These are phyloP conservation scores for Chloranthus sessilifolius DNA, from an alignment of 164 flowering plant species.

Conservation along the genomic window DNA sequence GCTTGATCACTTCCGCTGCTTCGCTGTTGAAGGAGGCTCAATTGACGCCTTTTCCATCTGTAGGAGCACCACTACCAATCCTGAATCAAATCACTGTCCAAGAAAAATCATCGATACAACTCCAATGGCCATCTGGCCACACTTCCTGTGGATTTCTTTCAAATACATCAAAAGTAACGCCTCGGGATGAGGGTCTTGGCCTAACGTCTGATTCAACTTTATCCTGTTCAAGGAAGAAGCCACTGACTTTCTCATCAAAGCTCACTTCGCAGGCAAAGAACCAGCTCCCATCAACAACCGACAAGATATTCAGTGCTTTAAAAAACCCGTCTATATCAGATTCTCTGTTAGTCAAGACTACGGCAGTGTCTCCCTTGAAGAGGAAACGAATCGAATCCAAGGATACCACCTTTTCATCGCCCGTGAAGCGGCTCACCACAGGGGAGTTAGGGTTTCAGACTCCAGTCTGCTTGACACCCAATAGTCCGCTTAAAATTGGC, in stretches of 20 bases:
- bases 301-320: constrained; percentile 25
- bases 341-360: constrained; percentile 55
- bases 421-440: constrained; percentile 52
- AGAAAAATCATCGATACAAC: constrained; percentile 43
- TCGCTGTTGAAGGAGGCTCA: constrained; percentile 79
- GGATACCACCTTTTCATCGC: constrained; percentile 38
- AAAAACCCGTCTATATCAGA: constrained; percentile 34
- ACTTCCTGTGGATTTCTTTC: constrained; percentile 53
- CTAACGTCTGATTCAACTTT: constrained; percentile 32
- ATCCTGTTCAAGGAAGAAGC: constrained; percentile 49
- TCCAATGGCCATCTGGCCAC: constrained; percentile 89
- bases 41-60: constrained; percentile 73
- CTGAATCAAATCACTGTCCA: constrained; percentile 52
- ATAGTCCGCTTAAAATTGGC: constrained; percentile 32
- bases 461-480: constrained; percentile 49
- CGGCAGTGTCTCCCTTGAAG: constrained; percentile 65
- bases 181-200: constrained; percentile 24
- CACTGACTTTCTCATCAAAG: constrained; percentile 42
- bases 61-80: constrained; percentile 56
- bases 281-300: constrained; percentile 28
- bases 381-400: constrained; percentile 64
- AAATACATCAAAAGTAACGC: constrained; percentile 25
- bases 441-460: constrained; percentile 53
- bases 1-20: constrained; percentile 60
- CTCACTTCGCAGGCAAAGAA: constrained; percentile 42